phyloP scores from a whole-genome alignment of 2,329 filamentous ascomycete species.

The Knufia fluminis region DNA sequence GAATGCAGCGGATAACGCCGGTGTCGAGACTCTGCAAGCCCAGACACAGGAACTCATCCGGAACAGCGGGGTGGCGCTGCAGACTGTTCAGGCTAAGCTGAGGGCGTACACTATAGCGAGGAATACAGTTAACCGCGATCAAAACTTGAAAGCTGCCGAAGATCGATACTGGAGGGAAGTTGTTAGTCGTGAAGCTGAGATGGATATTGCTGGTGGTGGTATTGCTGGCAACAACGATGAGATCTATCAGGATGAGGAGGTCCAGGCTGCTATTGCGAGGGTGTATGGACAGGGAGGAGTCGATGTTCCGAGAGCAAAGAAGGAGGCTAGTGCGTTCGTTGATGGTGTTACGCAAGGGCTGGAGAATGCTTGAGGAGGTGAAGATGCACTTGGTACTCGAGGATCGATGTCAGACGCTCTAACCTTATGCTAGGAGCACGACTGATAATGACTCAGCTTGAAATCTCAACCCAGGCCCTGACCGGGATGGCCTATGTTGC shows the following conservation, averaged over 20 bases:
- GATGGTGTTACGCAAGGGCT: slow-evolving; percentile 33
- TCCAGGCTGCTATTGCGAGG: slow-evolving; percentile 56
- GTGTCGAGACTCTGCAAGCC: slow-evolving; percentile 44
- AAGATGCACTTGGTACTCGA: no score
- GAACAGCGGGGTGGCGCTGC: slow-evolving; percentile 46
- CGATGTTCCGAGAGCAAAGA: slow-evolving; percentile 34
- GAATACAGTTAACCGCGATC: slow-evolving; percentile 70
- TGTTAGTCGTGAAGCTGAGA: slow-evolving; percentile 54
- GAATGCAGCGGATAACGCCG: slow-evolving; percentile 51
- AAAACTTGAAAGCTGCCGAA: slow-evolving; percentile 54
- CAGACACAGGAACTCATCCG: slow-evolving; percentile 28
- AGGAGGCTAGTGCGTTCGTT: slow-evolving; percentile 37
- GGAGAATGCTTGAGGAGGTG: slow-evolving; percentile 20
- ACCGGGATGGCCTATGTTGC: no score
- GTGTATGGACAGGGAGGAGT: slow-evolving; percentile 50
- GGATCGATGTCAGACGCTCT: no score
- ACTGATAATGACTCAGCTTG: no score
- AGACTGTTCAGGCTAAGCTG: slow-evolving; percentile 55
- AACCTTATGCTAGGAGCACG: no score
- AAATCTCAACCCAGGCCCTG: no score
- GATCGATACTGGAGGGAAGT: slow-evolving; percentile 62
- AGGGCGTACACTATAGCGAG: slow-evolving; percentile 64
- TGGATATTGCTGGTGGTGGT: slow-evolving; percentile 46
- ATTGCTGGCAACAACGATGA: slow-evolving; percentile 60
- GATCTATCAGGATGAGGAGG: slow-evolving; percentile 62